Conservation (phyloP, 1,284 basidiomycete genomes). For the Xerocomus minutiporus region DNA sequence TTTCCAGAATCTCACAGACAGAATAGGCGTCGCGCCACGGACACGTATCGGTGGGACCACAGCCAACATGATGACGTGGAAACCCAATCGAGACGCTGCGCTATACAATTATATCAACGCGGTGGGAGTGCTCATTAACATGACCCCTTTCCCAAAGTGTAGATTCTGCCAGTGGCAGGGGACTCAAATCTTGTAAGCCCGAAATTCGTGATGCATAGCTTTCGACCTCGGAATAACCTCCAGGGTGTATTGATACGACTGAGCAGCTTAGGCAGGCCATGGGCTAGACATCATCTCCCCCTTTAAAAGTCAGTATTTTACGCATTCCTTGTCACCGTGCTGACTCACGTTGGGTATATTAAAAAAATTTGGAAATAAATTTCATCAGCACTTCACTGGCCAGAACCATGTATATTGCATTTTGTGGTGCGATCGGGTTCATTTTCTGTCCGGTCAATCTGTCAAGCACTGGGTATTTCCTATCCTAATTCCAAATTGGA, state of each 20-base stretch:
- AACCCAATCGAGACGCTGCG: constrained; percentile 35
- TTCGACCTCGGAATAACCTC: no score
- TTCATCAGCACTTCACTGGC: background rate
- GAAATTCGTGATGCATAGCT: no score
- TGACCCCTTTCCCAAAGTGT: constrained; percentile 38
- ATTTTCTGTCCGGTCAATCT: background rate
- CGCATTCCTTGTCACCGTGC: background rate
- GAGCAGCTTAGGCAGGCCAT: background rate
- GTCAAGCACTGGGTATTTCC: background rate
- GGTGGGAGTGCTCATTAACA: constrained; percentile 40
- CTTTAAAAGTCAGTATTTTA: background rate
- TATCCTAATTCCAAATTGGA: background rate
- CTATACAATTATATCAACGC: constrained; percentile 35
- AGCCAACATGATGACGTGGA: constrained; percentile 45
- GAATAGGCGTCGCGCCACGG: background rate
- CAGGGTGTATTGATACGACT: constrained; percentile 13
- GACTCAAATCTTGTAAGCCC: constrained; percentile 30
- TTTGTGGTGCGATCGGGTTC: background rate
- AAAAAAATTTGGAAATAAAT: background rate
- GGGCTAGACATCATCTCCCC: background rate
- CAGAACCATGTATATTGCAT: background rate
- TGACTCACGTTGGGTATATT: background rate
- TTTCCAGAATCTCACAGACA: background rate
- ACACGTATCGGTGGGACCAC: background rate
- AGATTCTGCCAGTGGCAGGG: constrained; percentile 39